Evolutionary conservation across 225 moss, liverwort and hornwort genomes (phyloP), one percentile per base, ranked within the genome.

Genomic region (Physcomitrium patens): DNA sequence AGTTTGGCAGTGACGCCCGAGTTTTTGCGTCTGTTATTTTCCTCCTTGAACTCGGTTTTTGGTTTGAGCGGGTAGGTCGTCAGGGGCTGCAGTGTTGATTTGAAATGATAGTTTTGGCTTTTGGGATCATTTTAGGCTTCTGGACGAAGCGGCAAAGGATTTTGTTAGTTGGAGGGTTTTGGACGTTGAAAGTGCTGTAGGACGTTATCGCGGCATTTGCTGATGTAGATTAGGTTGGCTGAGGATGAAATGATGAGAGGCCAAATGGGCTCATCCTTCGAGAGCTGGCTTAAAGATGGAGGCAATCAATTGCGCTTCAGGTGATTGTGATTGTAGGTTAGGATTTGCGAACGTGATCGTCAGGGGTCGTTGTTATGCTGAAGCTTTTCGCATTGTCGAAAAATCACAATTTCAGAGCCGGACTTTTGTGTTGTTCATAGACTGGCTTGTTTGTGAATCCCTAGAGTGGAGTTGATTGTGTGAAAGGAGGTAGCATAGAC

Each of bases 391-490:
- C 54, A 1, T 55, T 69, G 11, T 37, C 31, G 68, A 19, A 12
- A 19, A 52, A 37, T 28, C 69, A 9, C 65, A 17, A 12, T 55
- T 45, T 45, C 13, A 1, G 51, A 50, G 60, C 3, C 48, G 67
- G 60, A 50, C 41, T 19, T 24, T 24, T 24, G 24, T 24, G 24
- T 24, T 24, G 24, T 24, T 49, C 48, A 75, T 66, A 47, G 48
- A 20, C 23, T 60, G 74, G 5, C 28, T 47, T 60, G 23, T 24
- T 42, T 42, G 41, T 63, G 45, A 10, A 28, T 43, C 5, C 11
- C 68, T 77, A 54, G 62, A 63, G 53, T 42, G 59, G 74, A 65
- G 74, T 27, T 63, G 43, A 68, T n/a, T 42, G 56, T 55, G 56
- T 45, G 16, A 50, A 3, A 17, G 24, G 58, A 46, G 74, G 74